These are phyloP conservation scores for Myriosclerotinia scirpicola DNA, from an alignment of 2,329 filamentous ascomycete genomes.

Conservation along the genomic window DNA sequence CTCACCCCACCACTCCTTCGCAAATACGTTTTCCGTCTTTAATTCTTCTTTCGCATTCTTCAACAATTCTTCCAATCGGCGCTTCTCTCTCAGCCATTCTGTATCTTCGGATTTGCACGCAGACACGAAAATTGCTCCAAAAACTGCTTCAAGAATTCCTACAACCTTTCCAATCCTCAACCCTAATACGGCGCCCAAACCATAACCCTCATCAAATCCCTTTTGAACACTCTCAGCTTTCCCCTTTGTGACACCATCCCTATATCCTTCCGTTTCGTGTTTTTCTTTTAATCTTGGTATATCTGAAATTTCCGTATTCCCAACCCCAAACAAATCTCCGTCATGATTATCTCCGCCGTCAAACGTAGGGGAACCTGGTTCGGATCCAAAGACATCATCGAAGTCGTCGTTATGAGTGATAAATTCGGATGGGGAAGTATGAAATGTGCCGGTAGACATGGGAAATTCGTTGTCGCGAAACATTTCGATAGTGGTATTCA, in stretches of 20 bases:
- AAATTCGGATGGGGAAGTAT: neutral
- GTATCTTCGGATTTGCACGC: constrained; percentile 30
- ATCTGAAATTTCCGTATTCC: constrained; percentile 37
- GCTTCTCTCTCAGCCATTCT: constrained; percentile 28
- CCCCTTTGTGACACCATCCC: constrained; percentile 76
- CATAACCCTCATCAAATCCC: constrained; percentile 90
- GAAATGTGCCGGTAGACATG: neutral
- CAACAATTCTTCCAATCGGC: constrained; percentile 43
- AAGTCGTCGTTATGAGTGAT: constrained; percentile 34
- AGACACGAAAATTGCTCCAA: constrained; percentile 45
- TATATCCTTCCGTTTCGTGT: constrained; percentile 73
- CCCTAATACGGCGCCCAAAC: constrained; percentile 79
- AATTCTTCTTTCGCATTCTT: constrained; percentile 59
- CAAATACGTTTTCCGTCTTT: constrained; percentile 62
- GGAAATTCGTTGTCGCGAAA: constrained; percentile 20
- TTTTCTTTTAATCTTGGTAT: constrained; percentile 40
- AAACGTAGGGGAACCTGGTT: constrained; percentile 35
- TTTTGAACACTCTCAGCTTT: constrained; percentile 77
- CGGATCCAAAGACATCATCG: constrained; percentile 41
- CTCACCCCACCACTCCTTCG: constrained; percentile 61
- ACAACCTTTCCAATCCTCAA: constrained; percentile 70
- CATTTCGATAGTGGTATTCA: neutral
- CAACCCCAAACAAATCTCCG: constrained; percentile 12
- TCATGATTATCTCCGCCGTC: neutral
- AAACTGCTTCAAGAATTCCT: constrained; percentile 74